These are phyloP conservation scores for Mangifera indica DNA, from an alignment of 345 rosid genomes.

Conservation along the genomic window DNA sequence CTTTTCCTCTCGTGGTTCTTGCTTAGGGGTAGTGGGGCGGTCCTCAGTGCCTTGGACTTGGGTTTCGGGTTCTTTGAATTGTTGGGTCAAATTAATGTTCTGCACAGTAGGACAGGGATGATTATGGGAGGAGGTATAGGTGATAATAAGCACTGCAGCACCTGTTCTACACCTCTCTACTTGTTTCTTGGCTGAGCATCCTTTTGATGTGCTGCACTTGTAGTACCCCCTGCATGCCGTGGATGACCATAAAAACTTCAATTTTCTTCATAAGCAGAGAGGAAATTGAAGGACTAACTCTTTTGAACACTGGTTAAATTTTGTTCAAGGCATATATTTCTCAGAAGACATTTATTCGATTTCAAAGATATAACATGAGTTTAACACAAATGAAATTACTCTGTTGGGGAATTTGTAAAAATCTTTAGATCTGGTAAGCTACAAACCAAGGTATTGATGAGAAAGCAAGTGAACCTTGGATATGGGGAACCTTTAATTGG, in stretches of 20 bases:
- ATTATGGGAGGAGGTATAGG: constrained; percentile 63
- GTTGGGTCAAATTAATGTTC: constrained; percentile 14
- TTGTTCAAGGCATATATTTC: background rate
- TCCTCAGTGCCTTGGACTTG: constrained; percentile 7
- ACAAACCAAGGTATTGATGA: background rate
- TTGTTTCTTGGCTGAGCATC: constrained; percentile 71
- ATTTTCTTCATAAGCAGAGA: background rate
- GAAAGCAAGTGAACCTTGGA: constrained; percentile 44
- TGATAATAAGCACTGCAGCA: constrained; percentile 57
- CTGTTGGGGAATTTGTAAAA: background rate
- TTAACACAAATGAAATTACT: background rate
- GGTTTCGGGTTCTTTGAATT: constrained; percentile 17
- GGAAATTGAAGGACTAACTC: background rate
- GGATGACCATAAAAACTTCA: background rate
- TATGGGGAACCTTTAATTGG: constrained; percentile 74
- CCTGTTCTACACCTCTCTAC: constrained; percentile 70
- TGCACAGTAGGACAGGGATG: constrained; percentile 51
- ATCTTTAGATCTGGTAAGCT: background rate
- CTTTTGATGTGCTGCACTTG: constrained; percentile 73
- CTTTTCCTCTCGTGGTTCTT: constrained; percentile 23
- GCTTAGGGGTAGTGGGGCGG: constrained; percentile 18
- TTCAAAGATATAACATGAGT: background rate
- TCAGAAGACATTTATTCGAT: too few relatives aligned
- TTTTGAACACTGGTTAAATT: background rate
- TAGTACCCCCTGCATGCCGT: constrained; percentile 55